Conservation (phyloP, 768 basidiomycete genomes). For the Mycena amicta region DNA sequence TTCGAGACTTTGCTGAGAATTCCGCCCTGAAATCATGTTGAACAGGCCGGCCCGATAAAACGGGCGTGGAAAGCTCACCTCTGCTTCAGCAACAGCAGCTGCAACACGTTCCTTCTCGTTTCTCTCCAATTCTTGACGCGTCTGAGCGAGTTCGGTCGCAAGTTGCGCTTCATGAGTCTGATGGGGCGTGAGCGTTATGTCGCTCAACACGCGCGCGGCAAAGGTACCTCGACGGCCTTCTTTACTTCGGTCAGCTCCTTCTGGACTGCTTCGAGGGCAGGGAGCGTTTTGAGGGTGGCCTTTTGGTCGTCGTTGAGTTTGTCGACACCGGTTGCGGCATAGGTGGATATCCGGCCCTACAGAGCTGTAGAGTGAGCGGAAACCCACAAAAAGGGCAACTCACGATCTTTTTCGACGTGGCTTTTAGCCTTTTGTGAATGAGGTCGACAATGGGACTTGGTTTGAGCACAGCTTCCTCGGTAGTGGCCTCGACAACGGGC, state of each 20-base stretch:
- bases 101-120: constrained; percentile 57
- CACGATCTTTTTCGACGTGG: constrained; percentile 84
- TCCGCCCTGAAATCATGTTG: constrained; percentile 40
- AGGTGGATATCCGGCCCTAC: constrained; percentile 73
- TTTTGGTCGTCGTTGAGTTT: constrained; percentile 90
- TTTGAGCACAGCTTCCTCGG: constrained; percentile 52
- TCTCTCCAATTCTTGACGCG: constrained; percentile 59
- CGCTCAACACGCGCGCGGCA: background rate
- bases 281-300: constrained; percentile 68
- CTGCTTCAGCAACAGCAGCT: constrained; percentile 56
- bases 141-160: constrained; percentile 54
- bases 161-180: constrained; percentile 69
- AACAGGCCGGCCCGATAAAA: background rate
- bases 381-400: constrained; percentile 27
- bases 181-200: too few relatives aligned
- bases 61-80: constrained; percentile 44
- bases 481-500: constrained; percentile 46
- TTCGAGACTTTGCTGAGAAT: constrained; percentile 47
- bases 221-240: constrained; percentile 77
- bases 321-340: constrained; percentile 65
- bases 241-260: constrained; percentile 86
- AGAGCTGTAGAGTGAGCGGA: background rate
- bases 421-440: constrained; percentile 75
- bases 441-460: constrained; percentile 76
- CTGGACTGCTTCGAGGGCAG: constrained; percentile 73